phyloP scores from a whole-genome alignment of 331 rosid genomes.

The Quercus lobata region DNA sequence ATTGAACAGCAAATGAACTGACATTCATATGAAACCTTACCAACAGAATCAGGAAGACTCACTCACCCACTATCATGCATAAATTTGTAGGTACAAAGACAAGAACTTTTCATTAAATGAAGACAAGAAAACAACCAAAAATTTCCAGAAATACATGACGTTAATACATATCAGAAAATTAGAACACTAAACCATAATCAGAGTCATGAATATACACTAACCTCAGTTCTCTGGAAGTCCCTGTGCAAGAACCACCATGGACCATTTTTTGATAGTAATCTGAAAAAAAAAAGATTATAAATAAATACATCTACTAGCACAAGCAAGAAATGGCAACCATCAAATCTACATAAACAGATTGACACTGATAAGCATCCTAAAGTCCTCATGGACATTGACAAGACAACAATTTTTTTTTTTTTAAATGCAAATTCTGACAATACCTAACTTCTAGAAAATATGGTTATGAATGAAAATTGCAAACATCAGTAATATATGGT shows the following conservation, averaged over 20 bases:
- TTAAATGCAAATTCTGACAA: background rate
- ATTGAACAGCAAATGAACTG: background rate
- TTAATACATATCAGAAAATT: background rate
- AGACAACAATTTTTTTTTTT: background rate
- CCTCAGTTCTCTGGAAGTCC: slow-evolving; percentile 47
- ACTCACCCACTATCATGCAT: background rate
- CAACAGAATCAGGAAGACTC: background rate
- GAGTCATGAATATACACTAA: slow-evolving; percentile 27
- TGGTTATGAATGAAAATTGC: background rate
- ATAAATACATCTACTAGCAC: slow-evolving; percentile 3
- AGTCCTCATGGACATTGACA: background rate
- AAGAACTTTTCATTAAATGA: background rate
- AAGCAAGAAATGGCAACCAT: background rate
- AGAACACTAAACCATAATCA: background rate
- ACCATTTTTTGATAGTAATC: slow-evolving; percentile 74
- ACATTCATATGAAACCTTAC: background rate
- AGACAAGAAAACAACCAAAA: background rate
- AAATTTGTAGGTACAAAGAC: background rate
- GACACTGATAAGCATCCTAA: background rate
- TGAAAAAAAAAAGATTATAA: slow-evolving; percentile 24
- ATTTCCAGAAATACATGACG: background rate
- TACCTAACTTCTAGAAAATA: background rate
- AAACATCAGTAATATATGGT: background rate
- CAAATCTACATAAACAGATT: background rate
- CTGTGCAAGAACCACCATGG: slow-evolving; percentile 94